phyloP scores from a whole-genome alignment of 2,329 filamentous ascomycete species.

The Aspergillus tubingensis region DNA sequence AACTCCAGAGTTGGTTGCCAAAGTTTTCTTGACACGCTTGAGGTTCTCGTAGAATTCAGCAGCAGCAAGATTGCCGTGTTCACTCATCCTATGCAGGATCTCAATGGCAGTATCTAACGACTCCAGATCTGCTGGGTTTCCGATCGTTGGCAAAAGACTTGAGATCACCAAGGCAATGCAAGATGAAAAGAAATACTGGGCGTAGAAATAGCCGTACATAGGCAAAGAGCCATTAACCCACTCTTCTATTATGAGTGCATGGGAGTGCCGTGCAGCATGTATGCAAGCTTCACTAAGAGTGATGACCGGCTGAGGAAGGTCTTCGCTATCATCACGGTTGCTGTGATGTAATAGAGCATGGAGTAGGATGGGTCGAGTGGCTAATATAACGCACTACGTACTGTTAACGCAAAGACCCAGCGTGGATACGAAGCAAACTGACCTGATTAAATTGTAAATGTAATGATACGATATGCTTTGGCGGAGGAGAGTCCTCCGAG shows the following conservation, averaged over 20 bases:
- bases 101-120: constrained; percentile 29
- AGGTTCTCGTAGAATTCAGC: constrained; percentile 33
- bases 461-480: constrained; percentile 30
- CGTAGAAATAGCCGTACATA: constrained; percentile 38
- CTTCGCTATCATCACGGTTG: constrained; percentile 8
- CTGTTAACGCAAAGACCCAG: background rate
- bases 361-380: constrained; percentile 38
- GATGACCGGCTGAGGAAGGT: constrained; percentile 26
- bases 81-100: constrained; percentile 29
- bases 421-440: background rate
- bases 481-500: constrained; percentile 12
- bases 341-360: constrained; percentile 31
- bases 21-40: constrained; percentile 18
- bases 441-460: constrained; percentile 40
- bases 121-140: constrained; percentile 23
- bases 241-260: constrained; percentile 32
- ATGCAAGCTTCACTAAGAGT: constrained; percentile 37
- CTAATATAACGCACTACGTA: constrained; percentile 37
- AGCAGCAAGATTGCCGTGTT: constrained; percentile 33
- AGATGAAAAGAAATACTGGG: constrained; percentile 37
- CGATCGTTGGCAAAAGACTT: constrained; percentile 23
- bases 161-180: constrained; percentile 36
- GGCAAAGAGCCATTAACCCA: constrained; percentile 37
- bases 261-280: constrained; percentile 33
- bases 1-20: background rate